A percentile compares a stretch with the other conserved stretches of the same genome.
Evolutionary conservation across 2,329 filamentous ascomycete genomes (phyloP).

Genomic region (Niveomyces coronatus): DNA sequence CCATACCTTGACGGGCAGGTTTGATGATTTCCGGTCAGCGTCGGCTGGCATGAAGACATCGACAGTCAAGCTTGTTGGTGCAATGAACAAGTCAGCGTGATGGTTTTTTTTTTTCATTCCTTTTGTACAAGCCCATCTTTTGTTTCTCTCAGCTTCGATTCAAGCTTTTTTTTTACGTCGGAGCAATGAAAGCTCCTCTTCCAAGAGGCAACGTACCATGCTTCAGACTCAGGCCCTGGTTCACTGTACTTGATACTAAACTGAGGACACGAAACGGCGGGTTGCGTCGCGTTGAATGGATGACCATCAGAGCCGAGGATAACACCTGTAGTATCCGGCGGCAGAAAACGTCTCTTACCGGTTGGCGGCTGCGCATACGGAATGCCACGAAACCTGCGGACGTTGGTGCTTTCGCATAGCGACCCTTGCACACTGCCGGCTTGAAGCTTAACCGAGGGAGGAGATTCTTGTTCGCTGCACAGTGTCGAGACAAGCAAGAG

Average conservation of each 20-base stretch:
- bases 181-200: too few species aligned
- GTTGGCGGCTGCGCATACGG: slow-evolving; percentile 14
- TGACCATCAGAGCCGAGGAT: too few species aligned
- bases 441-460: not conserved
- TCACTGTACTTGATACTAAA: too few species aligned
- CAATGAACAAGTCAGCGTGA: too few species aligned
- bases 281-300: slow-evolving; percentile 10
- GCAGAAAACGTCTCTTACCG: slow-evolving; percentile 11
- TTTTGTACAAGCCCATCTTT: too few species aligned
- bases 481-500: too few species aligned
- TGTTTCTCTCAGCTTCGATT: too few species aligned
- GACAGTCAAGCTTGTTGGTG: slow-evolving; percentile 12
- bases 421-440: not conserved
- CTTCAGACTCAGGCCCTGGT: too few species aligned
- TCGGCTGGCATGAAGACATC: slow-evolving; percentile 12
- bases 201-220: too few species aligned
- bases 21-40: not conserved
- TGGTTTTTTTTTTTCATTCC: too few species aligned
- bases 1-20: slow-evolving; percentile 15
- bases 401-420: not conserved
- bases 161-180: too few species aligned
- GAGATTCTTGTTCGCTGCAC: too few species aligned
- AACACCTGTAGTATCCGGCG: slow-evolving; percentile 9
- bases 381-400: slow-evolving; percentile 12
- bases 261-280: slow-evolving; percentile 11